These are phyloP conservation scores for Marasmius fiardii DNA, from an alignment of 1,284 basidiomycete species.

Conservation along the genomic window DNA sequence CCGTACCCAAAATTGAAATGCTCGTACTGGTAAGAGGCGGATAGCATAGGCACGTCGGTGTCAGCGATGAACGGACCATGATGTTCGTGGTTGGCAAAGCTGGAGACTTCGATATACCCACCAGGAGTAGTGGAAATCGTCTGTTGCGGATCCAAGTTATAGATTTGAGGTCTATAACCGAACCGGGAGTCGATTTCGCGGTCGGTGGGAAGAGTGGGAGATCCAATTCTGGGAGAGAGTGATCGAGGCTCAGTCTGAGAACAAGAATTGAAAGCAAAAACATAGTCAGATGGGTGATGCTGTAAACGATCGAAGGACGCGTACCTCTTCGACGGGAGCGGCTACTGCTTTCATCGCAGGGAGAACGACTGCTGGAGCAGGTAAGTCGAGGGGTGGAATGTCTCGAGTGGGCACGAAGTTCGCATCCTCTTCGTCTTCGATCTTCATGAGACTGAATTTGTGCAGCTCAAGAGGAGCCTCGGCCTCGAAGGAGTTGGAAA, in stretches of 20 bases:
- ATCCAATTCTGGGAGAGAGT: neutral
- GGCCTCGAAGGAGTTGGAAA: neutral
- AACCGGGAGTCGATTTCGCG: neutral
- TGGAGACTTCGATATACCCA: neutral
- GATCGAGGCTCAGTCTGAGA: neutral
- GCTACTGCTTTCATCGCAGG: neutral
- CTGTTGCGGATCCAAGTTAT: neutral
- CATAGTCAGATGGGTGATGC: neutral
- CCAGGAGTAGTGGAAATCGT: neutral
- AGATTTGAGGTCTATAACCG: conserved; percentile 1
- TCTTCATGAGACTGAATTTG: neutral
- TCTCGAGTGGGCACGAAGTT: conserved; percentile 35
- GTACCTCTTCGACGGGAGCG: neutral
- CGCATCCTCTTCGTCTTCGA: conserved; percentile 10
- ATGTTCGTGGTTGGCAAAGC: neutral
- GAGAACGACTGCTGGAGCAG: conserved; percentile 3
- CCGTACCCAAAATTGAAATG: neutral
- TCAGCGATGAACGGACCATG: neutral
- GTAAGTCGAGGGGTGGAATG: conserved; percentile 37
- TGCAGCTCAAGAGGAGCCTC: neutral
- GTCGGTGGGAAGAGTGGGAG: neutral
- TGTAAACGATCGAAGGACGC: neutral
- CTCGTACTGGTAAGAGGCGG: neutral
- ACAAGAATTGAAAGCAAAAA: neutral
- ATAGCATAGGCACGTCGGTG: neutral